phyloP scores from a whole-genome alignment of 2,329 filamentous ascomycete species.

The Fusarium hainanense region DNA sequence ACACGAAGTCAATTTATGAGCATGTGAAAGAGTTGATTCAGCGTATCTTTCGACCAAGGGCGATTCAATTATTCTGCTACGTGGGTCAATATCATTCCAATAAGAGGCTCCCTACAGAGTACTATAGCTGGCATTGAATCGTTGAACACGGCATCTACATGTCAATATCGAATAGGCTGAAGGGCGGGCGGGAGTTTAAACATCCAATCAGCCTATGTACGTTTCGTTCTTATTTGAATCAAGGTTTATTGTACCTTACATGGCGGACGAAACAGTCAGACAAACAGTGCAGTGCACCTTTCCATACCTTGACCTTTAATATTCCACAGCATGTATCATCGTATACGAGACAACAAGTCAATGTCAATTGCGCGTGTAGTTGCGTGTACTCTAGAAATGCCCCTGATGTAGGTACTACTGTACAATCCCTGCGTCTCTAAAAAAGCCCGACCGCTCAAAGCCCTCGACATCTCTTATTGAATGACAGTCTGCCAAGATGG shows the following conservation, averaged over 20 bases:
- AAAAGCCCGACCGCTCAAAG: slow-evolving; percentile 10
- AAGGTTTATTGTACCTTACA: neutral
- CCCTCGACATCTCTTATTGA: slow-evolving; percentile 10
- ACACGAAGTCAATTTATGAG: slow-evolving; percentile 23
- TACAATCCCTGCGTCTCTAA: slow-evolving; percentile 12
- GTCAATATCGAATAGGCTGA: neutral
- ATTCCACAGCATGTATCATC: neutral
- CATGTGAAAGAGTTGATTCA: slow-evolving; percentile 13
- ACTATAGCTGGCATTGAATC: slow-evolving; percentile 13
- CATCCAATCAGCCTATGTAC: slow-evolving; percentile 4
- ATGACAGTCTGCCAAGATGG: slow-evolving; percentile 11
- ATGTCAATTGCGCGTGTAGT: slow-evolving; percentile 1
- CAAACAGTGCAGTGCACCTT: neutral
- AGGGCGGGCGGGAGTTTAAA: slow-evolving; percentile 3
- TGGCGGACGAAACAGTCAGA: neutral
- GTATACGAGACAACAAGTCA: slow-evolving; percentile 4
- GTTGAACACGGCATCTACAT: neutral
- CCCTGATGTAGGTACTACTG: slow-evolving; percentile 22
- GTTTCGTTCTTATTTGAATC: neutral
- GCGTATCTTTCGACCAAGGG: slow-evolving; percentile 9
- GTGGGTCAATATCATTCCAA: slow-evolving; percentile 39
- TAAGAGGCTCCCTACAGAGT: slow-evolving; percentile 4
- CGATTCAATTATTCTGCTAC: slow-evolving; percentile 15
- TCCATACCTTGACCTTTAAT: neutral
- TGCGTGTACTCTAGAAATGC: slow-evolving; percentile 3